phyloP scores from a whole-genome alignment of 768 basidiomycete genomes.

The Leccinum broughii region DNA sequence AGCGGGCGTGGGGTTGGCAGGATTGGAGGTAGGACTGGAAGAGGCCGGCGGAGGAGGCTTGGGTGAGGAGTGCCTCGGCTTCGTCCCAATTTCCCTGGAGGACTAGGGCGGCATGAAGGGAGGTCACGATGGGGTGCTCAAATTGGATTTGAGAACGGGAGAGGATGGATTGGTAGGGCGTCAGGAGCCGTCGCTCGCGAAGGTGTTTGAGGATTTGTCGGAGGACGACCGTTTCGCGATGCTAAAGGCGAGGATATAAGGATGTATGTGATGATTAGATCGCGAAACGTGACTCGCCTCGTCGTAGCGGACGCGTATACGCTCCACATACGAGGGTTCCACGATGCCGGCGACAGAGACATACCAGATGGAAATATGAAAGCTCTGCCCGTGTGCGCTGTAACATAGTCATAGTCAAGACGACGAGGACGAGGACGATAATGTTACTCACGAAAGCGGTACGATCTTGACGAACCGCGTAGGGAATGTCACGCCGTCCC shows the following conservation, averaged over 20 bases:
- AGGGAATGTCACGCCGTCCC: constrained; percentile 56
- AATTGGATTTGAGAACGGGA: constrained; percentile 23
- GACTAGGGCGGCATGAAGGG: constrained; percentile 63
- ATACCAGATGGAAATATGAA: constrained; percentile 81
- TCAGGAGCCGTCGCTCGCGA: constrained; percentile 69
- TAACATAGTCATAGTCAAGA: neutral
- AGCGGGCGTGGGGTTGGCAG: constrained; percentile 57
- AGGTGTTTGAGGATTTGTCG: constrained; percentile 59
- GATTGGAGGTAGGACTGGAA: constrained; percentile 58
- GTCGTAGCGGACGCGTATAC: constrained; percentile 53
- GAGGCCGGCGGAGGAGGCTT: constrained; percentile 54
- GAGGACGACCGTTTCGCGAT: constrained; percentile 63
- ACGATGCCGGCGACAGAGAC: constrained; percentile 61
- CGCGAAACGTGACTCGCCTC: constrained; percentile 47
- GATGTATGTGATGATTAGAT: neutral
- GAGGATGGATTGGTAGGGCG: constrained; percentile 46
- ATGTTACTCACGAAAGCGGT: constrained; percentile 63
- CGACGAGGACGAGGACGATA: neutral
- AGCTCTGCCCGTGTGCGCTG: constrained; percentile 71
- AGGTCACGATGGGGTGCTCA: constrained; percentile 73
- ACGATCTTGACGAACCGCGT: constrained; percentile 73
- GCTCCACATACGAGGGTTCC: constrained; percentile 57
- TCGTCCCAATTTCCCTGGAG: constrained; percentile 63
- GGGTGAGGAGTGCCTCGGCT: constrained; percentile 53
- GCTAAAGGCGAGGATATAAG: constrained; percentile 38